A percentile compares a stretch with the other conserved stretches of the same genome.
Conservation (phyloP, 805 yeast genomes). For the Spathaspora sp. region DNA sequence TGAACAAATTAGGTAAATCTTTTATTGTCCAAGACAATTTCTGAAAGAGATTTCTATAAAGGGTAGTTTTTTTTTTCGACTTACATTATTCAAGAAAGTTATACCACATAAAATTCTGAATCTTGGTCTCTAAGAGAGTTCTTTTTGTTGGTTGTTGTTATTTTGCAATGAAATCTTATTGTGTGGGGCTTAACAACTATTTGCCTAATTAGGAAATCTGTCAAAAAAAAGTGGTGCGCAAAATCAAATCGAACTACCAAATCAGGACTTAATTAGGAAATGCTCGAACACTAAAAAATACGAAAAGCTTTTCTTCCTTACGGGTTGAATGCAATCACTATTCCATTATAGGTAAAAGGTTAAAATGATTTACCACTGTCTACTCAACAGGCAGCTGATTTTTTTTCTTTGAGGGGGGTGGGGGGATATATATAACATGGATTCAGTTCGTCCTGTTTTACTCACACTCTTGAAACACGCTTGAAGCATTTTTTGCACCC, state of each 20-base stretch:
- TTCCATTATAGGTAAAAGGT: background rate
- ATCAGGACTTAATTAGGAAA: constrained; percentile 9
- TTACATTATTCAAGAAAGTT: too few relatives aligned
- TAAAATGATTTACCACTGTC: background rate
- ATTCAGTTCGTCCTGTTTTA: background rate
- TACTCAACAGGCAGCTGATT: background rate
- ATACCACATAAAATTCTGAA: too few relatives aligned
- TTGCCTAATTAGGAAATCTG: constrained; percentile 17
- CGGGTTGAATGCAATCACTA: background rate
- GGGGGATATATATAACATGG: background rate
- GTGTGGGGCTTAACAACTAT: constrained; percentile 1
- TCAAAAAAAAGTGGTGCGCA: background rate
- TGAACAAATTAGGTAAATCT: too few relatives aligned
- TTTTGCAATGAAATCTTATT: background rate
- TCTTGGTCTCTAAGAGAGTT: too few relatives aligned
- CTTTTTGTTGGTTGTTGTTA: background rate
- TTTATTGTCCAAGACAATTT: too few relatives aligned
- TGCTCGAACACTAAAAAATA: background rate
- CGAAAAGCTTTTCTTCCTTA: background rate
- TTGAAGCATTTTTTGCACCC: background rate
- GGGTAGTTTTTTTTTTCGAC: too few relatives aligned
- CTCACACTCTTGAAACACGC: background rate
- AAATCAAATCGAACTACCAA: background rate
- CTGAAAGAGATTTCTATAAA: too few relatives aligned
- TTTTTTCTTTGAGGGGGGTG: background rate